Base-by-base conservation (phyloP, 805 yeast species). In the Starmera dryadoides region DNA sequence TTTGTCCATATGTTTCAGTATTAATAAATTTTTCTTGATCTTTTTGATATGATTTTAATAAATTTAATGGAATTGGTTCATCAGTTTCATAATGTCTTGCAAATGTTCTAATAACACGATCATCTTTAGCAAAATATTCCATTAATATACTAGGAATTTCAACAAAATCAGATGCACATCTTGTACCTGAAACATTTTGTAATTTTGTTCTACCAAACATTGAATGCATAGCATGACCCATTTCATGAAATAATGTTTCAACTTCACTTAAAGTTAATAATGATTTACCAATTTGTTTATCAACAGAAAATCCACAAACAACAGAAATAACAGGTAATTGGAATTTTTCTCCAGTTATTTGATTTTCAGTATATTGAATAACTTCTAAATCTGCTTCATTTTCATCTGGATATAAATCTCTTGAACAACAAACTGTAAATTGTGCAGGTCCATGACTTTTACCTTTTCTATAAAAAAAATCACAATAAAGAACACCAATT, bases 221-320 rank as follows among this genome's bases (percentile, higher is more conserved):
- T 3, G 97, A 86, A 59, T 93, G 98, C 77, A 93, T 84, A 1
- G 98, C 98, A 60, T 93, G 98, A 1, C 98, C 98, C 96, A 93
- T 88, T 62, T 93, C 98, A 61, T 93, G 98, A 65, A 93, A 93
- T 16, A 93, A 64, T 0, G 98, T 93, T 51, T 91, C 96, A 17
- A 91, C 88, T 52, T 93, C 98, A 41, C 71, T 75, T 41, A 86
- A 68, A 11, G 81, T 68, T 30, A 91, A 61, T 16, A 85, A 63
- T 23, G 89, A 79, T 18, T 76, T 73, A 9, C 62, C 59, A n/a
- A 55, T 50, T 23, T 61, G 69, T 3, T 61, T 58, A 15, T 62
- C 53, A 28, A 63, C 66, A 2, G 66, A 62, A 56, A 93, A 91
- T 54, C 88, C 87, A 57, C 98, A 93, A 15, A 87, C 86, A 19